Evolutionary conservation across 768 basidiomycete species (phyloP), one percentile per base, ranked within the genome.

Genomic region (Suillus decipiens): DNA sequence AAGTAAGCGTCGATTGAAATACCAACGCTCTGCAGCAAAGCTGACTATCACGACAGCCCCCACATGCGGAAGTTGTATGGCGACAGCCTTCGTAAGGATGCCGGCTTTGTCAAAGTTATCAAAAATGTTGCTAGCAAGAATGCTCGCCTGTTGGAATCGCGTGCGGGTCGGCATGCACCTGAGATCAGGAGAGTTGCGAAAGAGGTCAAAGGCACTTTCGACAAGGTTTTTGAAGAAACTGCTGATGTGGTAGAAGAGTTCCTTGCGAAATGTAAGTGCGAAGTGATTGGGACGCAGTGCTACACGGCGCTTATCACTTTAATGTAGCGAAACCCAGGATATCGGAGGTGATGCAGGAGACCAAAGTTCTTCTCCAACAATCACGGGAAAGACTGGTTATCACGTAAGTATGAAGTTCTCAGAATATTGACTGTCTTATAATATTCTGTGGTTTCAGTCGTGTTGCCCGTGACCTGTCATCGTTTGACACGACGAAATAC

Each of bases 41-140:
- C 45, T 61, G 41, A 59, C 65, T 3, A n/a, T 53, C 19, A 6
- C 11, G 11, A 51, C 61, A 99, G 96, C 68, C 97, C 97, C n/a
- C 97, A 99, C 77, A 99, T 99, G 97, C 88, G 86, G 65, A 95
- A 93, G 73, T 81, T 99, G 22, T 99, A 99, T 74, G 96, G 97
- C 3, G 88, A 96, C 70, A 88, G 91, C 15, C 80, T 99, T 14
- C 89, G 97, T 66, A 94, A 95, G 76, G 96, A 99, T 63, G 96
- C 96, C 1, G 97, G 97, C 59, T 92, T 99, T 66, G 93, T 96
- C 69, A 97, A 98, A 79, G 96, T 98, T n/a, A 89, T 99, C 75
- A 96, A 95, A 77, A 92, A 84, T 63, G 93, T 96, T 11, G 95
- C 95, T 4, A 88, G 83, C 71, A 89, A 89, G 78, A 93, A 94